Conservation (phyloP, 2,329 filamentous ascomycete species). For the Karstenula rhodostoma region DNA sequence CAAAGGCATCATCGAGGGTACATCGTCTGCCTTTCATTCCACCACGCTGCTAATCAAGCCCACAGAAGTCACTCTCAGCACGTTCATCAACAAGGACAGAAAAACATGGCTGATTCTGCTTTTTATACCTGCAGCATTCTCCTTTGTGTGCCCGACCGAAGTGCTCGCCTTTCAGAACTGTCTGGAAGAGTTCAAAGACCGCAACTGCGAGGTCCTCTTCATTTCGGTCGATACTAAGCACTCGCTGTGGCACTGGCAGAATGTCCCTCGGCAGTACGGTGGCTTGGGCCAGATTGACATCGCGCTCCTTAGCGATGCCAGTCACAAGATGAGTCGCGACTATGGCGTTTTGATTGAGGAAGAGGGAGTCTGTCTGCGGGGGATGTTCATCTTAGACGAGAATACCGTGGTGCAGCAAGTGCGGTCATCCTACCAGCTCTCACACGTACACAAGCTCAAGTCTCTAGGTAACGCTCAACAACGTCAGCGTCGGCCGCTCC, state of each 20-base stretch:
- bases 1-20: conserved; percentile 33
- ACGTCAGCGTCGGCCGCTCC: conserved; percentile 39
- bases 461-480: conserved; percentile 37
- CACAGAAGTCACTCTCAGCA: conserved; percentile 33
- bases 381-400: conserved; percentile 42
- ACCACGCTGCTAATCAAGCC: conserved; percentile 13
- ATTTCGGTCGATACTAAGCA: conserved; percentile 44
- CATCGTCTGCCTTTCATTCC: neutral
- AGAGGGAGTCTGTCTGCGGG: conserved; percentile 38
- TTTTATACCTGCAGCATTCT: conserved; percentile 44
- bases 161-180: conserved; percentile 42
- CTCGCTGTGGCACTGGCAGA: conserved; percentile 41
- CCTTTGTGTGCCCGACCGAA: conserved; percentile 43
- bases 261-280: conserved; percentile 38
- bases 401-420: conserved; percentile 40
- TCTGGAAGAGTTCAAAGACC: conserved; percentile 37
- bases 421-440: neutral
- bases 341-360: conserved; percentile 42
- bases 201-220: conserved; percentile 37
- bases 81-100: conserved; percentile 28
- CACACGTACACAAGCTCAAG: conserved; percentile 4
- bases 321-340: conserved; percentile 36
- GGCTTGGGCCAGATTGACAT: conserved; percentile 39
- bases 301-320: conserved; percentile 38
- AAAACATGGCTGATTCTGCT: conserved; percentile 39